Percentiles rank a stretch among this genome's conserved stretches.
These are phyloP conservation scores for Parastagonospora nodorum DNA, from an alignment of 2,329 filamentous ascomycete genomes.

Conservation along the genomic window DNA sequence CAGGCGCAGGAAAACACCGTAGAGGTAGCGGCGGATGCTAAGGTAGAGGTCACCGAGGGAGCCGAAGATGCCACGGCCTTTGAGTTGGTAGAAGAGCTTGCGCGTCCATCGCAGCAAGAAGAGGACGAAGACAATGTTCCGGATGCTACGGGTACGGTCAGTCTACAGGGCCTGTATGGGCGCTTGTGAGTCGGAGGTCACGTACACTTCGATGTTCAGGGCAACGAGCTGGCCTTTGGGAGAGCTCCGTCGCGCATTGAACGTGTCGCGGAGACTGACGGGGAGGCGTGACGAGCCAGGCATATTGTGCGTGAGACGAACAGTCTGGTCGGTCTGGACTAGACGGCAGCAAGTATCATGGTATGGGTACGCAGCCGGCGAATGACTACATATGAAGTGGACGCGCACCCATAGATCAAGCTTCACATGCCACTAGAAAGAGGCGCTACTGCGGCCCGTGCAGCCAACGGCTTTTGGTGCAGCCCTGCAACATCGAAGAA, in stretches of 20 bases:
- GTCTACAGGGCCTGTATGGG: neutral
- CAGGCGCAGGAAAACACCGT: constrained; percentile 82
- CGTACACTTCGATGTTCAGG: constrained; percentile 72
- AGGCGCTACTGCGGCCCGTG: neutral
- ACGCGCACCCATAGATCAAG: neutral
- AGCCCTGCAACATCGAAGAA: too few relatives aligned
- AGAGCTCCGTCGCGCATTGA: constrained; percentile 64
- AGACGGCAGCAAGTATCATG: constrained; percentile 7
- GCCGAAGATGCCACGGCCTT: constrained; percentile 85
- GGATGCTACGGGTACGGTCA: constrained; percentile 60
- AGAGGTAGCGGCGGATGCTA: constrained; percentile 72
- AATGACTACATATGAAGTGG: neutral
- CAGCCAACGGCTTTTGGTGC: constrained; percentile 5
- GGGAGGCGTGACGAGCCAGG: constrained; percentile 71
- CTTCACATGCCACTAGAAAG: constrained; percentile 12
- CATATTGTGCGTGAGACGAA: constrained; percentile 26
- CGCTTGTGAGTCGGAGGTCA: constrained; percentile 40
- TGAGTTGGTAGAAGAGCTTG: constrained; percentile 80
- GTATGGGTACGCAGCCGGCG: neutral
- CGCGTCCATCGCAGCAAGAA: constrained; percentile 85
- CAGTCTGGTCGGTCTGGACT: neutral
- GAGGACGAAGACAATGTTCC: constrained; percentile 86
- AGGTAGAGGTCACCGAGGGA: constrained; percentile 76
- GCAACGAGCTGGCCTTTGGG: constrained; percentile 61
- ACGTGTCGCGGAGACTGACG: constrained; percentile 70